Percentiles rank a stretch among this genome's conserved stretches.
phyloP scores from a whole-genome alignment of 495 filamentous ascomycete species.

The Chaetomium tenue region DNA sequence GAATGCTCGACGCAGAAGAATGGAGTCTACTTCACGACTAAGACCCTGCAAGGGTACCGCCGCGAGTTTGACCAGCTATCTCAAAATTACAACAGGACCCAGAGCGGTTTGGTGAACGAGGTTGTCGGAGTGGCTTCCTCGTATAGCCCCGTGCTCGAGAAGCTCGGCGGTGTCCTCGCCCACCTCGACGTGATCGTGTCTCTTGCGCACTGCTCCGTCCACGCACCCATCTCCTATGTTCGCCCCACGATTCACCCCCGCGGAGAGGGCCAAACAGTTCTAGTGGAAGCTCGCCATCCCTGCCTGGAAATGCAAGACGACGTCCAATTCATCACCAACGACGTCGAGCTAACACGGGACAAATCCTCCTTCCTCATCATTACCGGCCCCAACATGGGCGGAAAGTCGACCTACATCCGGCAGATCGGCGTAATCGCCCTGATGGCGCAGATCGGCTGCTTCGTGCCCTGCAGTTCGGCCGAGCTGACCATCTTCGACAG shows the following conservation, averaged over 20 bases:
- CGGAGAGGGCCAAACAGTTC: conserved; percentile 82
- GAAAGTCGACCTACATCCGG: conserved; percentile 97
- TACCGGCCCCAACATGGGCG: conserved; percentile 98
- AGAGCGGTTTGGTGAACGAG: conserved; percentile 85
- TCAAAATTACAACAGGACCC: conserved; percentile 93
- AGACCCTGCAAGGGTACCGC: conserved; percentile 73
- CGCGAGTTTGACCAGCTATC: conserved; percentile 93
- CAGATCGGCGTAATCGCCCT: conserved; percentile 96
- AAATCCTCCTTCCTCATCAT: conserved; percentile 92
- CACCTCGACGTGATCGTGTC: conserved; percentile 96
- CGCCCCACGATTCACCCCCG: conserved; percentile 89
- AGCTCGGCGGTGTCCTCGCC: conserved; percentile 81
- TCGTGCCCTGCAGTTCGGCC: conserved; percentile 87
- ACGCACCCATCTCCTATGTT: conserved; percentile 88
- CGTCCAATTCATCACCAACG: conserved; percentile 97
- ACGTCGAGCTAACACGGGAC: conserved; percentile 78
- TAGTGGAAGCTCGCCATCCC: conserved; percentile 92
- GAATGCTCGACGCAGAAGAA: conserved; percentile 99
- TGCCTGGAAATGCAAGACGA: conserved; percentile 99
- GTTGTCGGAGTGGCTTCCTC: conserved; percentile 92
- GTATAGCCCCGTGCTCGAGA: conserved; percentile 90
- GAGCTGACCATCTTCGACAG: conserved; percentile 97
- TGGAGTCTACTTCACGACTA: conserved; percentile 96
- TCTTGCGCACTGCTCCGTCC: conserved; percentile 90
- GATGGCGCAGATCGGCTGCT: conserved; percentile 96